Evolutionary conservation across 306 rosid genomes (phyloP), one percentile per base, ranked within the genome.

Genomic region (Quercus engelmannii): DNA sequence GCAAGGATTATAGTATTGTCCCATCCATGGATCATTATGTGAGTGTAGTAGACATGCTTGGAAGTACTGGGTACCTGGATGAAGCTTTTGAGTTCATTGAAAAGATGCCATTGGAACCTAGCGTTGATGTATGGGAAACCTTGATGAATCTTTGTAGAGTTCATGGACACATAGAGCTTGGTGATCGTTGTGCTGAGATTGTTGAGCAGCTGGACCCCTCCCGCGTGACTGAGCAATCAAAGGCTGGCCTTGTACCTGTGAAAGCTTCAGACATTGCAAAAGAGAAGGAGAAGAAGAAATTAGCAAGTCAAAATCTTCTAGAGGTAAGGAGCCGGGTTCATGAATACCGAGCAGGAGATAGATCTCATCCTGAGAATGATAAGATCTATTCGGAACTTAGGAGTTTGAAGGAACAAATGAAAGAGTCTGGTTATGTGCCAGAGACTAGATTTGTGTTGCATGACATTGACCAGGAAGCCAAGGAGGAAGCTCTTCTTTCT

Each of bases 381-480:
- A 86, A 83, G 84, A 63, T 90, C 67, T 92, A 92, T 79, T 78
- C 92, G 23, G 78, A 84, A 55, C 93, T 90, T 72, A 84, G 94
- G 90, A 85, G 92, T 76, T 6, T 92, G 85, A 90, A 77, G 87
- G 82, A 86, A 74, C 94, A 87, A 78, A 92, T 92, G 97, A 91
- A 88, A 86, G 96, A 91, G 90, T 85, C 88, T 83, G 97, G 97
- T 80, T 93, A 91, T 83, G 81, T 88, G 74, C 54, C 54, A 10
- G 54, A 49, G 15, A 49, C 54, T 49, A 12, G 54, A 49, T 49
- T 49, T 49, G 54, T 49, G 77, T 79, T 93, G 73, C 97, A 93
- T 86, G 97, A 93, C 82, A 87, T 93, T 58, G 97, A 93, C 80
- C 92, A 87, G 77, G 97, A 93, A 81, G 78, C 94, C 85, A 93